Base-by-base conservation (phyloP, 2,329 filamentous ascomycete species). In the Cytospora piceicola region DNA sequence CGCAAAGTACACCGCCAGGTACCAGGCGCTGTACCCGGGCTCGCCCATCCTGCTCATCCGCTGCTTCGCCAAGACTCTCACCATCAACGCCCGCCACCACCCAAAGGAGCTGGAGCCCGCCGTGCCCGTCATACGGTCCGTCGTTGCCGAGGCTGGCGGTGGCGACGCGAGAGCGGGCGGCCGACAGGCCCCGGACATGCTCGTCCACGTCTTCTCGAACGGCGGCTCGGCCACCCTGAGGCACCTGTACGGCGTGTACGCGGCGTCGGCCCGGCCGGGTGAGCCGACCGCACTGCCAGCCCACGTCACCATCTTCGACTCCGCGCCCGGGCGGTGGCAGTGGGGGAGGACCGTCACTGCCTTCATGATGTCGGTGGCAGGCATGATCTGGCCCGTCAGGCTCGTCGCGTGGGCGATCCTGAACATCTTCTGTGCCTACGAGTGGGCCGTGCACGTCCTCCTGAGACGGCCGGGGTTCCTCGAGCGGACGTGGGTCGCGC, bases 181-280 rank as follows among this genome's bases (percentile, higher is more conserved):
- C 62, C 51, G 29, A 72, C 55, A 61, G 42, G 42, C 2, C 12
- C 77, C 76, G 14, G 73, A 75, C 36, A 73, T 85, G 20, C 75
- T 85, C 3, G 71, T 82, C 15, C 83, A 85, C 69, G 66, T 79
- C 39, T 85, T 85, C 70, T 85, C 83, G 49, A 85, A 86, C 68
- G 83, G 83, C 61, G 84, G 83, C 56, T 75, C 79, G 29, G 76
- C 77, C 61, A 78, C 78, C 36, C 77, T 81, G 22, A 73, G 73
- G 36, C 74, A 76, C 46, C 70, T 83, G 22, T 79, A 79, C 62
- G 68, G 73, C 32, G 70, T 74, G 15, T 80, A 61, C 54, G 17
- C 49, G 8, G 24, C 22, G 9, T 49, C 65, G 24, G 62, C 52
- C 49, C 29, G n/a, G n/a, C 15, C 20, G 7, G 52, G 58, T 29